Base-by-base conservation (phyloP, 2,329 filamentous ascomycete genomes). In the Aspergillus pseudoviridinutans region DNA sequence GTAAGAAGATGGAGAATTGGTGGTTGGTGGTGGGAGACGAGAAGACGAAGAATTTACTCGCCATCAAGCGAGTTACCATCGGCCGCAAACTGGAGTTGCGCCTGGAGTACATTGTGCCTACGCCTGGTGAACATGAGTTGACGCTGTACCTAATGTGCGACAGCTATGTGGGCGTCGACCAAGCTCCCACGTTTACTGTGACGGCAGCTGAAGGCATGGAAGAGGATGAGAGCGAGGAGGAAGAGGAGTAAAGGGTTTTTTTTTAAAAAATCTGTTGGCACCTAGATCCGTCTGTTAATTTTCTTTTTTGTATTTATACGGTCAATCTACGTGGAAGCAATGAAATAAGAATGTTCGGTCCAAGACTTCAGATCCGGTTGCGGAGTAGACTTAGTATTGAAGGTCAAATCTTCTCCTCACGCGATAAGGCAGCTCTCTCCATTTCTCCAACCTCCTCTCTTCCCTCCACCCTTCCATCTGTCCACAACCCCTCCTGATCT, bases 11-110 rank as follows among this genome's bases (percentile, higher is more conserved):
- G 79, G 94, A 99, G 82, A 96, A 94, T 72, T 99, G 92, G 92
- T 99, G 94, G 94, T 79, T 99, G 56, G 91, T 99, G 22, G 91
- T 99, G 35, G 93, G 92, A 29, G 92, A 97, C 66, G 92, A 97
- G 78, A 89, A 86, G 73, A 91, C 89, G 44, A 93, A 91, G 79
- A 92, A 83, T 62, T 80, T 99, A 61, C 80, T 97, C 57, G 92
- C 91, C 2, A 96, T 97, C 79, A 99, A 97, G 82, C 86, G 93
- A 65, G 88, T 99, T 59, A 96, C 92, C 1, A 88, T 99, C 62
- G 89, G 87, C 44, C 84, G 84, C 66, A 87, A 89, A 71, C 77
- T 96, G 67, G 88, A 90, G 68, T 84, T 92, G 57, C 87, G 86
- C 70, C 79, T 99, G 62, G 92, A 97, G 76, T 96, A 92, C 73